Conservation (phyloP, 176 grass and related monocot genomes). For the Oryza brachyantha region DNA sequence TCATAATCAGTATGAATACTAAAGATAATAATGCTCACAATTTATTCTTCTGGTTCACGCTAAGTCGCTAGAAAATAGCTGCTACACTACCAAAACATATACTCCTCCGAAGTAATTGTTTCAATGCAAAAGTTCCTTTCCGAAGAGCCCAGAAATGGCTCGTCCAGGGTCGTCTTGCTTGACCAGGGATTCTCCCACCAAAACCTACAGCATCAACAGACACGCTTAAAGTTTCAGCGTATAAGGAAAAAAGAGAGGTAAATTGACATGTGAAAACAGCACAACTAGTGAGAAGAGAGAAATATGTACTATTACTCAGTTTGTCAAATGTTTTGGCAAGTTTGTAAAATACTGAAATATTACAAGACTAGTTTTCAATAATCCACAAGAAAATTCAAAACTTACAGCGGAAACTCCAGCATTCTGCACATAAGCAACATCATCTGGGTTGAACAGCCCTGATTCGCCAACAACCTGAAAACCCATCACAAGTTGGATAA, state of each 20-base stretch:
- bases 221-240: background rate
- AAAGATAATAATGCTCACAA: background rate
- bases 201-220: constrained; percentile 46
- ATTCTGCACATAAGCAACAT: constrained; percentile 83
- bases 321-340: background rate
- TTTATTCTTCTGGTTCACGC: background rate
- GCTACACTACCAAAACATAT: background rate
- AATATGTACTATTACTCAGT: background rate
- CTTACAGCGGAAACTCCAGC: constrained; percentile 82
- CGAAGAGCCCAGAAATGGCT: constrained; percentile 71
- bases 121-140: constrained; percentile 63
- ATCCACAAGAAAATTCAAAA: constrained; percentile 5
- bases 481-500: background rate
- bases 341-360: background rate
- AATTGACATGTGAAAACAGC: background rate
- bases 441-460: constrained; percentile 67
- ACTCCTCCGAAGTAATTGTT: background rate
- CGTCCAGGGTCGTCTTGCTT: constrained; percentile 76
- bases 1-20: background rate
- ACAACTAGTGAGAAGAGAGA: background rate
- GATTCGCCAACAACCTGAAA: constrained; percentile 89
- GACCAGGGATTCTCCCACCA: constrained; percentile 92
- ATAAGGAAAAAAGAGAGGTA: background rate
- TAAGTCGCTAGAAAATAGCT: background rate
- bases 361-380: background rate